phyloP scores from a whole-genome alignment of 208 protist genomes.

The Borovskyia barvae region DNA sequence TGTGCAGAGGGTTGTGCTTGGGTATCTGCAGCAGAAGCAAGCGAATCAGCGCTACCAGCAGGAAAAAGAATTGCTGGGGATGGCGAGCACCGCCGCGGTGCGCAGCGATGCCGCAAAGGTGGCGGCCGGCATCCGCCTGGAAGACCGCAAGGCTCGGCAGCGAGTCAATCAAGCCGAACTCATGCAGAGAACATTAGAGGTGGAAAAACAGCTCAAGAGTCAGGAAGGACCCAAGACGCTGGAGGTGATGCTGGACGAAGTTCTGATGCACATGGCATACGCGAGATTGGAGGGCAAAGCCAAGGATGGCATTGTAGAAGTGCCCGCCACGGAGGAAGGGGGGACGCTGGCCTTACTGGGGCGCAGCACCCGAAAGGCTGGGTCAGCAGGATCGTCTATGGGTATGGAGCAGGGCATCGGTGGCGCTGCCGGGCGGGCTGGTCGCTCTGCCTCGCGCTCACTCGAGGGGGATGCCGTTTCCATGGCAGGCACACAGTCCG shows the following conservation, averaged over 20 bases:
- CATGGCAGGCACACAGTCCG: background rate
- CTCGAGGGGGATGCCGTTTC: background rate
- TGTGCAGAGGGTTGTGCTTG: constrained; percentile 87
- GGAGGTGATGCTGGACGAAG: constrained; percentile 92
- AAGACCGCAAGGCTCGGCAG: constrained; percentile 84
- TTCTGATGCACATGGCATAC: constrained; percentile 91
- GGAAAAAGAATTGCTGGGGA: constrained; percentile 91
- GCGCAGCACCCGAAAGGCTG: constrained; percentile 4
- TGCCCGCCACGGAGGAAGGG: constrained; percentile 87
- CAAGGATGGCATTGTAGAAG: constrained; percentile 53
- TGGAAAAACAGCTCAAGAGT: constrained; percentile 76
- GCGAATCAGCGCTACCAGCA: constrained; percentile 57
- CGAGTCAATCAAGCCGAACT: constrained; percentile 88
- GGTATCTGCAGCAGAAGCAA: constrained; percentile 83
- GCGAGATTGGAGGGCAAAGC: constrained; percentile 79
- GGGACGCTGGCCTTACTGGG: constrained; percentile 74
- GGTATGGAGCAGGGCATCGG: background rate
- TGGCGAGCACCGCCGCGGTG: constrained; percentile 41
- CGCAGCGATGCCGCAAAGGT: constrained; percentile 30
- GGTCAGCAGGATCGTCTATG: background rate
- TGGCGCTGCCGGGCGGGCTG: background rate
- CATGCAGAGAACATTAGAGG: constrained; percentile 66
- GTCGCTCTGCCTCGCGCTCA: background rate
- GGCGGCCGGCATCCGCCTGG: constrained; percentile 35
- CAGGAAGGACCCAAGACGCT: constrained; percentile 92